phyloP scores from a whole-genome alignment of 305 asterid genomes.

The Fraxinus sp. region DNA sequence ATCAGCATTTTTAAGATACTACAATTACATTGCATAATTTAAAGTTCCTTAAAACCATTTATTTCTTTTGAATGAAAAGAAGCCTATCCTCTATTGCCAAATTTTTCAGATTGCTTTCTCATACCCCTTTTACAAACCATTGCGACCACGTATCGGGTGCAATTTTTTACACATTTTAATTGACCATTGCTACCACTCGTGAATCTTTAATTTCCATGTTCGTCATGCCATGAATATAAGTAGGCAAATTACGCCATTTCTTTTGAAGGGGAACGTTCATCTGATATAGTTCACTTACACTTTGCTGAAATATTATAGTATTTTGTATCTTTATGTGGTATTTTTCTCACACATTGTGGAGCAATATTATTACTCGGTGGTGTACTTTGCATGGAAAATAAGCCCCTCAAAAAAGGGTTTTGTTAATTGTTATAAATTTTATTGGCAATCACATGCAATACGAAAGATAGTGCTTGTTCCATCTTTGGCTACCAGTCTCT shows the following conservation, averaged over 20 bases:
- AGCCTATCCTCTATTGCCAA: neutral
- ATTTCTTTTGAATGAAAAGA: neutral
- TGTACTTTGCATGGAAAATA: neutral
- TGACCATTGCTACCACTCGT: neutral
- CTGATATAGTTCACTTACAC: too few species aligned
- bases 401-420: neutral
- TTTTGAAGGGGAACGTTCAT: too few species aligned
- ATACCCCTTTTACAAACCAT: neutral
- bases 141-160: neutral
- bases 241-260: too few species aligned
- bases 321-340: neutral
- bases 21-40: neutral
- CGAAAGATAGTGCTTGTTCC: too few species aligned
- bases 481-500: neutral
- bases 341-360: neutral
- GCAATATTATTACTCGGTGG: neutral
- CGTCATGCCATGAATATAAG: too few species aligned
- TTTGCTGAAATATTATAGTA: neutral
- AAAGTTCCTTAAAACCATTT: neutral
- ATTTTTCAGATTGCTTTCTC: too few species aligned
- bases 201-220: too few species aligned
- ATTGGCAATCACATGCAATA: too few species aligned
- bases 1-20: neutral
- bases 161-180: neutral
- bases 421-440: neutral